A percentile compares a stretch with the other conserved stretches of the same genome.
Evolutionary conservation across 768 basidiomycete species (phyloP).

Genomic region (Mycena vulgaris): DNA sequence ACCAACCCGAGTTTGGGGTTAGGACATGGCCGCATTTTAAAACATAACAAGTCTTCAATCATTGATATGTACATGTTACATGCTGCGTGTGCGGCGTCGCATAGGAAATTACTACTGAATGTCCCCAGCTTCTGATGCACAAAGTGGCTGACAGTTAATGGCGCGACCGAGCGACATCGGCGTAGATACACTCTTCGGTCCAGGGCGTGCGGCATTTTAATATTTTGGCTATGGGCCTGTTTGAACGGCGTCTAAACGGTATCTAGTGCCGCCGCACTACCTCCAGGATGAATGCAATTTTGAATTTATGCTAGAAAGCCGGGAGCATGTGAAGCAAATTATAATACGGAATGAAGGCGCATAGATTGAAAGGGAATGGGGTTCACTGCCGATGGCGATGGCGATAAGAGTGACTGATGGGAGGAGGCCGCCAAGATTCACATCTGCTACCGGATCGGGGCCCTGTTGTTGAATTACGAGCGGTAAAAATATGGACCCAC

Average conservation of each 20-base stretch:
- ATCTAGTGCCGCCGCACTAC: slow-evolving; percentile 35
- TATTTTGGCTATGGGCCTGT: slow-evolving; percentile 27
- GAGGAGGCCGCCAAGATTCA: slow-evolving; percentile 44
- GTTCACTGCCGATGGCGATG: slow-evolving; percentile 42
- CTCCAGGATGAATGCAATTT: background rate
- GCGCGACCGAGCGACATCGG: slow-evolving; percentile 31
- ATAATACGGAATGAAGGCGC: background rate
- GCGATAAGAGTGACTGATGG: slow-evolving; percentile 71
- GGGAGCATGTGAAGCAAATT: background rate
- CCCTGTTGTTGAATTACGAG: background rate
- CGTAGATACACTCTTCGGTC: slow-evolving; percentile 22
- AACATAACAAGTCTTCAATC: slow-evolving; percentile 18
- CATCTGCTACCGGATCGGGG: slow-evolving; percentile 21
- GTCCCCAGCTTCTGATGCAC: slow-evolving; percentile 20
- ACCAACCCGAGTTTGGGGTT: slow-evolving; percentile 16
- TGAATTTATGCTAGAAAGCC: slow-evolving; percentile 20
- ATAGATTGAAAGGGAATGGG: slow-evolving; percentile 31
- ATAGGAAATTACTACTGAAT: background rate
- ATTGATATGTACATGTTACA: slow-evolving; percentile 27
- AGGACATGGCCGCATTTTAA: background rate
- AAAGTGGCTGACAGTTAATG: slow-evolving; percentile 11
- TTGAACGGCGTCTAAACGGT: slow-evolving; percentile 1
- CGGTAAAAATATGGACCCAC: slow-evolving; percentile 32
- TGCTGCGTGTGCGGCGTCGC: background rate
- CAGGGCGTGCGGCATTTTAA: slow-evolving; percentile 29